Base-by-base conservation (phyloP, 2,329 filamentous ascomycete genomes). In the Alternaria atra region DNA sequence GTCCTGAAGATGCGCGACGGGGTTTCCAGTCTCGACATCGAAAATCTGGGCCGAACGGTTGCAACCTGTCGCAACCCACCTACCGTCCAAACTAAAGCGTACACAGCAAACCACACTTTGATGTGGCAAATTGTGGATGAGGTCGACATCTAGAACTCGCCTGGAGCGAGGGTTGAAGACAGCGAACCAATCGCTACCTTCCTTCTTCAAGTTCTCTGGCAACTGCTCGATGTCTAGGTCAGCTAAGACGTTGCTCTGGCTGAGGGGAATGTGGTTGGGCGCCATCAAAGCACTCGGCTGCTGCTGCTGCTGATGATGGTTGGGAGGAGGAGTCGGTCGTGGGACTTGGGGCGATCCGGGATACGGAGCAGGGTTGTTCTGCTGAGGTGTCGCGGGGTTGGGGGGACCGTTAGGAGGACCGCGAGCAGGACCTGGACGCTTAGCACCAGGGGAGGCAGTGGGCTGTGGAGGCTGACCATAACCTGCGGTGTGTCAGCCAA, bases 31-130 rank as follows among this genome's bases (percentile, higher is more conserved):
- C 72, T 88, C 86, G 42, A 98, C 94, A 68, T 99, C 95, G 79
- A 95, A 99, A 72, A 99, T 99, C 80, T 98, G 94, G n/a, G 95
- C 95, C n/a, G 93, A 97, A 66, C 94, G 86, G 80, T 99, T 99
- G 85, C 95, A 98, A 43, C 95, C 95, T 5, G 95, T 99, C 7
- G 95, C 95, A 56, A 99, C 91, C 71, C 92, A 97, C 76, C 97
- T 94, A 69, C 95, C 95, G 75, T 99, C 95, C 56, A 91, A 88
- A 77, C 94, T 98, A 84, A 99, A 99, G 60, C 95, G 88, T 35
- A 99, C 95, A 78, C 95, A 99, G 85, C 95, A 99, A 1, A 99
- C 95, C 4, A 99, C 95, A 72, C 94, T 98, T 76, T 97, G 92
- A 75, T 99, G 95, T 62, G 89, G 88, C 54, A 99, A 86, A 58